Evolutionary conservation across 768 basidiomycete genomes (phyloP).

Genomic region (Pleurotus ostreatus): DNA sequence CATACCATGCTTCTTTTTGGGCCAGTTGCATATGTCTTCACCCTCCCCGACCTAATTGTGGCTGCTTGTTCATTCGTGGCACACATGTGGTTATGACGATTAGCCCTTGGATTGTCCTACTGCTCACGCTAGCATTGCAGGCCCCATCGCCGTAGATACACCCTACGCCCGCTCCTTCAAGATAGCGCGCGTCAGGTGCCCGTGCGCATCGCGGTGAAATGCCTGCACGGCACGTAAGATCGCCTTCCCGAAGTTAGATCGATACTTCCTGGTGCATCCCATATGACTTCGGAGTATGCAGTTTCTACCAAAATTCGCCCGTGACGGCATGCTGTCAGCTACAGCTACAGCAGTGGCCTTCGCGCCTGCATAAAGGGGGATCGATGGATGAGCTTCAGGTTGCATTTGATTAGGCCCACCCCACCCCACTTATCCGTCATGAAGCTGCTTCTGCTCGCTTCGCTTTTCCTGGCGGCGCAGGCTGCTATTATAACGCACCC

Average conservation of each 20-base stretch:
- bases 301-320: neutral
- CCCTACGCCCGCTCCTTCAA: constrained; percentile 4
- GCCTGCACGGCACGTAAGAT: neutral
- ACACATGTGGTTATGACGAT: neutral
- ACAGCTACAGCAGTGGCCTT: no score
- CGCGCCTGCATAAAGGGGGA: no score
- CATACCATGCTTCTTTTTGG: constrained; percentile 1
- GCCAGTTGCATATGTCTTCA: neutral
- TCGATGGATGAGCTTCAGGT: neutral
- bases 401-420: neutral
- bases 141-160: constrained; percentile 8
- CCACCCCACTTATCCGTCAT: neutral
- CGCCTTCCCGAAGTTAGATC: neutral
- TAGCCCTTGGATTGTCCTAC: neutral
- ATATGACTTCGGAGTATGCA: constrained; percentile 2
- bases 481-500: constrained; percentile 11
- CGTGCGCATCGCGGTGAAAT: constrained; percentile 2
- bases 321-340: neutral
- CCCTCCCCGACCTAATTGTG: constrained; percentile 2
- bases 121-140: neutral
- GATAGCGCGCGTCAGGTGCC: neutral
- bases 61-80: neutral
- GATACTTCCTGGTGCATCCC: constrained; percentile 1
- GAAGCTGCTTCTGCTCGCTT: constrained; percentile 2
- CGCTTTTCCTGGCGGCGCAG: constrained; percentile 5